These are phyloP conservation scores for Penicillium sp. DNA, from an alignment of 2,329 filamentous ascomycete genomes.

Conservation along the genomic window DNA sequence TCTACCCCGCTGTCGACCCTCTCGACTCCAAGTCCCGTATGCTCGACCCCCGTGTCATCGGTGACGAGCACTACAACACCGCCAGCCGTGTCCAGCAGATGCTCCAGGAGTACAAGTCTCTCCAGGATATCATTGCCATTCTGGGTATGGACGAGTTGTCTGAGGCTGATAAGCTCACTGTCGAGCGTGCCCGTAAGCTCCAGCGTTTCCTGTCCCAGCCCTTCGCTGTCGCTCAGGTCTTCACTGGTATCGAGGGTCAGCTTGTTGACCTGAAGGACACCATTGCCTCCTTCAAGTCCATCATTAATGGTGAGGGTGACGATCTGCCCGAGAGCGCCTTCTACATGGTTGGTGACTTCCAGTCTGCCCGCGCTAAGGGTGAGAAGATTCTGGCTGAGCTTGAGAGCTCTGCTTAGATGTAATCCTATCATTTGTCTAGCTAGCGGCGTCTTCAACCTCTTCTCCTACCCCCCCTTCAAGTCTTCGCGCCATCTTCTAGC, in stretches of 20 bases:
- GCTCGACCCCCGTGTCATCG: conserved; percentile 97
- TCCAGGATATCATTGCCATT: conserved; percentile 99
- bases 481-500: conserved; percentile 11
- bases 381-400: conserved; percentile 99
- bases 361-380: conserved; percentile 90
- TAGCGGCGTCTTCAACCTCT: conserved; percentile 33
- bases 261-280: conserved; percentile 99
- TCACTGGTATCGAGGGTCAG: conserved; percentile 84
- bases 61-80: conserved; percentile 94
- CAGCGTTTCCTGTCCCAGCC: conserved; percentile 99
- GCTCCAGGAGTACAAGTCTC: conserved; percentile 99
- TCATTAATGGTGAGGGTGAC: conserved; percentile 92
- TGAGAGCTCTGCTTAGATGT: conserved; percentile 58
- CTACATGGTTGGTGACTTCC: conserved; percentile 99
- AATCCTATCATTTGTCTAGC: conserved; percentile 41
- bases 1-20: conserved; percentile 99
- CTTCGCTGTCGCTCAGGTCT: conserved; percentile 80
- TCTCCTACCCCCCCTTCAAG: conserved; percentile 16
- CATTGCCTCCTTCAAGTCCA: conserved; percentile 95
- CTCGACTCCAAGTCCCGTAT: conserved; percentile 99
- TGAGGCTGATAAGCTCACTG: conserved; percentile 98
- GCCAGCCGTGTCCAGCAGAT: conserved; percentile 97
- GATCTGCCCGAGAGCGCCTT: conserved; percentile 88
- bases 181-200: conserved; percentile 99
- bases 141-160: conserved; percentile 99